A percentile compares a stretch with the other conserved stretches of the same genome.
These are phyloP conservation scores for Tolypocladium ophioglossoides DNA, from an alignment of 2,329 filamentous ascomycete genomes.

Conservation along the genomic window DNA sequence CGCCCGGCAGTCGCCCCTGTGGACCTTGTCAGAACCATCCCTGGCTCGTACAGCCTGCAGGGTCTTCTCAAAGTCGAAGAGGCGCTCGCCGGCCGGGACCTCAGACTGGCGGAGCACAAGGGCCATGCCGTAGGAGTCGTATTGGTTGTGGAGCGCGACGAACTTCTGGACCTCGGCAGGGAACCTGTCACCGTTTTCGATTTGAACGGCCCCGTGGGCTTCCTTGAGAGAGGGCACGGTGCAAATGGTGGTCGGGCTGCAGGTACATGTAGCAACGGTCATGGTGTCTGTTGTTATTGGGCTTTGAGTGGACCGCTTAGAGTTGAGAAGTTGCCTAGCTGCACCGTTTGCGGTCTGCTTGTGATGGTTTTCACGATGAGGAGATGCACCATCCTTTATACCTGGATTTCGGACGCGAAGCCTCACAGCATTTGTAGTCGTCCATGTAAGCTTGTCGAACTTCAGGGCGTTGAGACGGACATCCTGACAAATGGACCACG, in stretches of 20 bases:
- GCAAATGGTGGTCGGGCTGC: not conserved
- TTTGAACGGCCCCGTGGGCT: not conserved
- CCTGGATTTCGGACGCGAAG: too few species aligned
- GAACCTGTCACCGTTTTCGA: not conserved
- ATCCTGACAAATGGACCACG: not conserved
- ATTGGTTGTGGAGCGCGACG: not conserved
- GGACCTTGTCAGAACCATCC: not conserved
- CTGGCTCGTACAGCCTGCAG: not conserved
- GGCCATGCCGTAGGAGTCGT: not conserved
- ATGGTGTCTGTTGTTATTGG: not conserved
- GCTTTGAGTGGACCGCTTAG: not conserved
- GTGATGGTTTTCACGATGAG: not conserved
- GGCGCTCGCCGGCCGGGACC: not conserved
- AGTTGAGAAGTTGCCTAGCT: not conserved
- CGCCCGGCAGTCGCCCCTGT: not conserved
- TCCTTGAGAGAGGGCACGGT: not conserved
- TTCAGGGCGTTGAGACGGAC: not conserved
- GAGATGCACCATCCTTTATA: too few species aligned
- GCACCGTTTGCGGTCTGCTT: not conserved
- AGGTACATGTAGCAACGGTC: not conserved
- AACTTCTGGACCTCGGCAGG: not conserved
- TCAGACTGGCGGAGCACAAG: not conserved
- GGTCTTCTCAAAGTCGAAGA: not conserved
- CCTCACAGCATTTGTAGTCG: not conserved
- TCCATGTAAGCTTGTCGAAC: not conserved